Base-by-base conservation (phyloP, 257 asterid species). In the Avicennia marina region DNA sequence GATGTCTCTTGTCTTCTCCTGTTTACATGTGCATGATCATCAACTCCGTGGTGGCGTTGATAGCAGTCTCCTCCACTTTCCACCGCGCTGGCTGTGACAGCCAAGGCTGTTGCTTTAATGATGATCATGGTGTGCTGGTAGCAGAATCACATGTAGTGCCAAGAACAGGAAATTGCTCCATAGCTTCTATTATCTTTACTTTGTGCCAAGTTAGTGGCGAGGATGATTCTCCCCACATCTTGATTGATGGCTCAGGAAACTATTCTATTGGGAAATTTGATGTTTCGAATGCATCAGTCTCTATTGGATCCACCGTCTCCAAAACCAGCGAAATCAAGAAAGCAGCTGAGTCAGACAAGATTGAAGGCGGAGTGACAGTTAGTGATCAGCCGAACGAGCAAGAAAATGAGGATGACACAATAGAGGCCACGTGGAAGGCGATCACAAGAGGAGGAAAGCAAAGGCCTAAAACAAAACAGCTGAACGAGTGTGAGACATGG, bases 381-480 rank as follows among this genome's bases (percentile, higher is more conserved):
- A 22, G 3, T 22, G 2, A 11, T 15, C 58, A 26, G 49, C 9
- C 3, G 2, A 43, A 29, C 17, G 24, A 27, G 2, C 40, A 60
- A 26, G 64, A 9, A 0, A 59, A 69, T 22, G 76, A 51, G 9
- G 75, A 58, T 2, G 81, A 74, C 46, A 72, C 84, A 9, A 70
- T 86, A 71, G 95, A 78, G 62, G 84, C 85, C 7, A 76, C 85
- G 1, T 86, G 95, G 95, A 66, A 31, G 53, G 78, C 81, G 2
- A 86, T 86, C 19, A 74, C 49, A 0, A 83, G 54, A 34, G 82
- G 66, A 49, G 68, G 57, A 33, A 65, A 49, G 42, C 46, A 53
- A 21, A 40, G 54, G 45, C 18, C 70, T 7, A 54, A 42, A 26
- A 60, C 31, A 18, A 58, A 75, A 44, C 64, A 62, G 25, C 63